Base-by-base conservation (phyloP, 2,329 filamentous ascomycete species). In the Fusarium sublunatum region DNA sequence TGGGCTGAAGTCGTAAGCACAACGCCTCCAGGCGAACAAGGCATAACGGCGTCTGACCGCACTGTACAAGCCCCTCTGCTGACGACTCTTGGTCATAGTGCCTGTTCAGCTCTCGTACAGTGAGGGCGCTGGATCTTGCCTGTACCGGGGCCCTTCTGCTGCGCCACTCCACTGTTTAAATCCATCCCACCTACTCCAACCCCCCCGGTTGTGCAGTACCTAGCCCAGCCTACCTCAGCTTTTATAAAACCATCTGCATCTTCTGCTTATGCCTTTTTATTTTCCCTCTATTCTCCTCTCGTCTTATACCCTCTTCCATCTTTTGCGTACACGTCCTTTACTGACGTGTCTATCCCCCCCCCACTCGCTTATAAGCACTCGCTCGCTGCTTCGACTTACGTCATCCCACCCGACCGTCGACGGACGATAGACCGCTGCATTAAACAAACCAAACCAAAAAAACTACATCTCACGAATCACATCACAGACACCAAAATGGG, bases 401-500 rank as follows among this genome's bases (percentile, higher is more conserved):
- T 70, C 67, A 70, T 70, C 54, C 45, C 50, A 67, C 47, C 49
- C 46, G 41, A 70, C 47, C 34, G 32, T 43, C 54, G 49, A 65
- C 35, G 25, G 50, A 59, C 55, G 42, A 53, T 55, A 44, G 36
- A 43, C 40, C 49, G 28, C 35, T 34, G 22, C 43, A 64, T 54
- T 40, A 42, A 19, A 45, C 53, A 53, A 46, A 35, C 31, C 24
- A 41, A 41, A 47, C 59, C 34, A 41, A 31, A 41, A 38, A 36
- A 46, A 35, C 10, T 12, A 10, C 13, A 45, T 41, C 39, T 29
- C 28, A 38, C 40, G 52, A 24, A 22, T 24, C 39, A 40, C 22
- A 22, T 44, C 55, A 59, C 50, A 36, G 52, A 51, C 73, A 58
- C 73, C 72, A 74, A 64, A 64, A 84, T 84, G 82, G 77, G 89